Conservation (phyloP, 208 protist species). For the Crithidia acanthocephali region DNA sequence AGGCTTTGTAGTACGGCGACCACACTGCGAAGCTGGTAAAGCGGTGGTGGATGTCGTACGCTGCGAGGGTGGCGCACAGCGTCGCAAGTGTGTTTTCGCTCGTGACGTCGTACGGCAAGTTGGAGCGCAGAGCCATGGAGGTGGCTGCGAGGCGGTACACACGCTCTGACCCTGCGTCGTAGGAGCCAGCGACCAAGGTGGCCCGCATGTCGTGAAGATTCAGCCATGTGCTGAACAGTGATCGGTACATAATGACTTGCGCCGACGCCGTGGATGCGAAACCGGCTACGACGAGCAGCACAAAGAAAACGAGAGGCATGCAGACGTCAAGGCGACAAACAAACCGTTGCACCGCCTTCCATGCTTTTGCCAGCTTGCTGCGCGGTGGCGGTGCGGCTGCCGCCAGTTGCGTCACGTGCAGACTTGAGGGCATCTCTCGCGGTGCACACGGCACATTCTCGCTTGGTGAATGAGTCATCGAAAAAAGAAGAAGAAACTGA, state of each 20-base stretch:
- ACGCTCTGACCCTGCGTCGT: not conserved
- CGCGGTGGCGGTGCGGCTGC: not conserved
- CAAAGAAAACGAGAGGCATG: not conserved
- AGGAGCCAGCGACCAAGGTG: not conserved
- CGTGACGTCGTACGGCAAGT: not conserved
- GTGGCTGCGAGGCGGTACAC: not conserved
- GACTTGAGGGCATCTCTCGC: not conserved
- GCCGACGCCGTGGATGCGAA: not conserved
- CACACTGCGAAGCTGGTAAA: not conserved
- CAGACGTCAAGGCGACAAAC: not conserved
- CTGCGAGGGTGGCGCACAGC: not conserved
- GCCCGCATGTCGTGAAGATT: not conserved
- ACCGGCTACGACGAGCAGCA: not conserved
- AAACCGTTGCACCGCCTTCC: not conserved
- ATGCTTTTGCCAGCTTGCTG: not conserved
- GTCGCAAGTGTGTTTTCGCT: not conserved
- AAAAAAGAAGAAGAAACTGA: too few relatives aligned
- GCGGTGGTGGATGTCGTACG: not conserved
- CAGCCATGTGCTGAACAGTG: not conserved
- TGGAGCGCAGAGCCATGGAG: not conserved
- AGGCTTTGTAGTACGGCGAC: not conserved
- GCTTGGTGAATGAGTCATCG: too few relatives aligned
- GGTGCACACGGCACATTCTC: too few relatives aligned
- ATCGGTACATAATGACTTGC: not conserved
- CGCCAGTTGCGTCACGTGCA: not conserved